Base-by-base conservation (phyloP, 331 rosid genomes). In the Rhamnella rubrinervis region DNA sequence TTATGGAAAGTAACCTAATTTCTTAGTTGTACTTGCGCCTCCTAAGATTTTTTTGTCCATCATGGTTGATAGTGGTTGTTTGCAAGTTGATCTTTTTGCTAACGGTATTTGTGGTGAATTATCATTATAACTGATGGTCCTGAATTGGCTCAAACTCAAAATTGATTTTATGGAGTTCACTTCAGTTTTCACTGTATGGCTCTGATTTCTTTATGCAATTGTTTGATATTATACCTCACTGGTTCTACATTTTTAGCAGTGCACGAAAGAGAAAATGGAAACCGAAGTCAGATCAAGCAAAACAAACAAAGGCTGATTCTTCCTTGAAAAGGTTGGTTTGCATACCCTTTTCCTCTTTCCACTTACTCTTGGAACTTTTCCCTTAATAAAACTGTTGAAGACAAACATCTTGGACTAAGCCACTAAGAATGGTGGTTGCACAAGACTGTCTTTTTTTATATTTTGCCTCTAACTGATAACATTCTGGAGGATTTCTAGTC, bases 161-260 rank as follows among this genome's bases (percentile, higher is more conserved):
- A 53, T 72, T 77, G 75, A 38, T 57, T 46, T 65, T 20, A 19
- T 50, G 65, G 62, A 69, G 66, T 62, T 37, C 55, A 58, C 64
- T 52, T 73, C 49, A 31, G 19, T 49, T 76, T 49, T 1, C 49
- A 20, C 21, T 69, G 12, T 16, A 21, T 41, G 62, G 37, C 6
- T 25, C 6, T 25, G 50, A 37, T 63, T 53, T 12, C 31, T 41
- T 53, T 52, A 20, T 74, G 61, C 15, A 44, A n/a, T 67, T 50
- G 35, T 31, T 57, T 63, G 59, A 73, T 60, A 60, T 55, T 55
- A 68, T 72, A 25, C 10, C 38, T 46, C 55, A 12, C 44, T 71
- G 39, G 70, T 44, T 75, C 62, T 71, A 64, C 53, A 62, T 76
- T 39, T 75, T 70, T 59, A 80, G 81, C 81, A 85, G 90, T 67